Conservation (phyloP, 768 basidiomycete genomes). For the Xerocomellus dryophilus region DNA sequence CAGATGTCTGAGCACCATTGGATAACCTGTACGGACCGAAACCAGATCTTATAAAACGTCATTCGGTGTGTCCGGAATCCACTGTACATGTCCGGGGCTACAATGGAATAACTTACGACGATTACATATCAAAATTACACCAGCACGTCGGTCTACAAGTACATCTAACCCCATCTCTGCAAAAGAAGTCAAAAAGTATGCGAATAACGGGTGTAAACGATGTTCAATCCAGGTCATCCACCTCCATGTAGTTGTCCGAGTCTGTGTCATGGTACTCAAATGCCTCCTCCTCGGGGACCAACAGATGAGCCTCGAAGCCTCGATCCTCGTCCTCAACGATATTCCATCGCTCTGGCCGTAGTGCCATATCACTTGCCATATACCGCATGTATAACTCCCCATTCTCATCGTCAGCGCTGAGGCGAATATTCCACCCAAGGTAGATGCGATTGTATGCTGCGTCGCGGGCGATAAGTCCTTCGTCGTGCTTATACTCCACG, state of each 20-base stretch:
- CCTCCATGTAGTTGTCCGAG: slow-evolving; percentile 39
- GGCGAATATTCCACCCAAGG: slow-evolving; percentile 66
- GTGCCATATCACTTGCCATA: slow-evolving; percentile 39
- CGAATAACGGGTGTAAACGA: neutral
- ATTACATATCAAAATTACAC: slow-evolving; percentile 1
- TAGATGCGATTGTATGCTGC: slow-evolving; percentile 46
- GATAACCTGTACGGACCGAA: too few species aligned
- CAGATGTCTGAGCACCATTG: too few species aligned
- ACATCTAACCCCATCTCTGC: slow-evolving; percentile 2
- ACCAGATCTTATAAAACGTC: too few species aligned
- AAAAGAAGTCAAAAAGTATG: neutral
- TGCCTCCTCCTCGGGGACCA: slow-evolving; percentile 36
- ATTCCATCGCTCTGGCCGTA: slow-evolving; percentile 45
- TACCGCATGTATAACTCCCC: slow-evolving; percentile 42
- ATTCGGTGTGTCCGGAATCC: too few species aligned
- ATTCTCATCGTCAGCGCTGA: slow-evolving; percentile 41
- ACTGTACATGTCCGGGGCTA: too few species aligned
- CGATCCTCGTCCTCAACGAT: slow-evolving; percentile 38
- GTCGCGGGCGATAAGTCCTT: slow-evolving; percentile 50
- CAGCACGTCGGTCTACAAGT: neutral
- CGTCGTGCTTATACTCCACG: slow-evolving; percentile 53
- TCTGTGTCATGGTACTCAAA: slow-evolving; percentile 37
- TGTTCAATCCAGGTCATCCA: slow-evolving; percentile 16
- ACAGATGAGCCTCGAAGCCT: slow-evolving; percentile 40
- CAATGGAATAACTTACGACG: neutral